A percentile compares a stretch with the other conserved stretches of the same genome.
Evolutionary conservation across 2,329 filamentous ascomycete genomes (phyloP).

Genomic region (Thelonectria blattea): DNA sequence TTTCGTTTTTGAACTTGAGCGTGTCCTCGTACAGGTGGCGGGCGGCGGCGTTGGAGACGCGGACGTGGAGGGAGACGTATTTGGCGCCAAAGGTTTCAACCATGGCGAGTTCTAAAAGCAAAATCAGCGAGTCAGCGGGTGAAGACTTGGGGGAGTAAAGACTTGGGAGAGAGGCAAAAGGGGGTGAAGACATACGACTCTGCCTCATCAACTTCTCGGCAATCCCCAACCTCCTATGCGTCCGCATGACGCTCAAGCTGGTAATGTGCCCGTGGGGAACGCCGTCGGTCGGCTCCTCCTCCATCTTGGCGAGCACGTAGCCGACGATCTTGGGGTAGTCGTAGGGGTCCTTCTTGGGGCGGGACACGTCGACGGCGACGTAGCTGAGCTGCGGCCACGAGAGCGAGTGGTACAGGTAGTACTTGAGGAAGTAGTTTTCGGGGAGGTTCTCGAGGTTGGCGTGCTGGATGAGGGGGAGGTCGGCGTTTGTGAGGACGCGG

Average conservation of each 20-base stretch:
- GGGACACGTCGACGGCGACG: slow-evolving; percentile 90
- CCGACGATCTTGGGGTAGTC: slow-evolving; percentile 97
- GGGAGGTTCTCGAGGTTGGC: slow-evolving; percentile 99
- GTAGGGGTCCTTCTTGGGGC: slow-evolving; percentile 77
- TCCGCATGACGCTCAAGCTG: slow-evolving; percentile 93
- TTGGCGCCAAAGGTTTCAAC: slow-evolving; percentile 89
- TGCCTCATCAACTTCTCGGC: slow-evolving; percentile 98
- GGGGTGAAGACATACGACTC: slow-evolving; percentile 71
- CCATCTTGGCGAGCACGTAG: slow-evolving; percentile 99
- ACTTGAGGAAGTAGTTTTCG: slow-evolving; percentile 99
- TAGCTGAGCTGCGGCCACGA: slow-evolving; percentile 98
- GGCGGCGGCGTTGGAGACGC: slow-evolving; percentile 89
- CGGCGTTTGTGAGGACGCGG: slow-evolving; percentile 79
- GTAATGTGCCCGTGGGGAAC: slow-evolving; percentile 96
- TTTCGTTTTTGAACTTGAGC: slow-evolving; percentile 85
- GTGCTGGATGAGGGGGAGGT: slow-evolving; percentile 93
- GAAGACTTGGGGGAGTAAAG: too few species aligned
- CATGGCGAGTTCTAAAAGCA: slow-evolving; percentile 81
- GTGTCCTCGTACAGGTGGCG: slow-evolving; percentile 93
- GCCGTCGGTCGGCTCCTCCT: slow-evolving; percentile 92
- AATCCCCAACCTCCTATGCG: slow-evolving; percentile 86
- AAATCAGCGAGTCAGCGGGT: too few species aligned
- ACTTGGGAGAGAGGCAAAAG: too few species aligned
- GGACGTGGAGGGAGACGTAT: slow-evolving; percentile 96
- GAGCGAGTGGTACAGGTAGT: slow-evolving; percentile 98